A percentile compares a stretch with the other conserved stretches of the same genome.
Conservation (phyloP, 768 basidiomycete species). For the Leccinum barrowsii region DNA sequence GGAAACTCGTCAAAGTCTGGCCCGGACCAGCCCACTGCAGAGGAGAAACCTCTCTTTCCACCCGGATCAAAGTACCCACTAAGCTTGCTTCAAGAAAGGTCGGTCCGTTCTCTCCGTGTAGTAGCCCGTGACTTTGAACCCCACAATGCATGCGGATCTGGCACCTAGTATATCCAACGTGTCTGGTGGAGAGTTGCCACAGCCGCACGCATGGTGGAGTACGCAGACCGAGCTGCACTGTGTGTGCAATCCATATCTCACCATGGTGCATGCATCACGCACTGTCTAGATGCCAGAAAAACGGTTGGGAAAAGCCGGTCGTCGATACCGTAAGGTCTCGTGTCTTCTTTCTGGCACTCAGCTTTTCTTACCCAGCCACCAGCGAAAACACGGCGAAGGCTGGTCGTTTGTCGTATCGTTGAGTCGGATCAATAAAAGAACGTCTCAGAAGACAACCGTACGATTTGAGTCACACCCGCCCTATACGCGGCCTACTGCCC, state of each 20-base stretch:
- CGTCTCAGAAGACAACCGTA: slow-evolving; percentile 62
- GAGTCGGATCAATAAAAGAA: slow-evolving; percentile 66
- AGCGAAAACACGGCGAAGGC: slow-evolving; percentile 48
- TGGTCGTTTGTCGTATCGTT: slow-evolving; percentile 69
- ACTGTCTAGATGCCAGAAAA: slow-evolving; percentile 70
- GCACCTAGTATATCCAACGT: not conserved
- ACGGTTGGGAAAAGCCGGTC: slow-evolving; percentile 80
- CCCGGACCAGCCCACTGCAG: slow-evolving; percentile 11
- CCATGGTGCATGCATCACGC: not conserved
- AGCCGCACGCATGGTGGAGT: not conserved
- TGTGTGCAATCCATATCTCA: not conserved
- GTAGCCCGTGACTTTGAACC: not conserved
- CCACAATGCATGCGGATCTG: not conserved
- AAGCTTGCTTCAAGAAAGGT: slow-evolving; percentile 78
- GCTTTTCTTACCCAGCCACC: slow-evolving; percentile 12
- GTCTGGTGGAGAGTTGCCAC: not conserved
- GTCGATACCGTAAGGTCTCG: slow-evolving; percentile 62
- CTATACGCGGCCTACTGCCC: slow-evolving; percentile 57
- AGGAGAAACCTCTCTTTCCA: slow-evolving; percentile 69
- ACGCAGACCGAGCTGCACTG: not conserved
- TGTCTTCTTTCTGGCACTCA: not conserved
- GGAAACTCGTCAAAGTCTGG: slow-evolving; percentile 71
- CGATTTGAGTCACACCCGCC: slow-evolving; percentile 73
- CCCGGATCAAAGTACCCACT: slow-evolving; percentile 83
- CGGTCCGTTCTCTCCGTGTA: not conserved